Evolutionary conservation across 2,329 filamentous ascomycete genomes (phyloP).

Genomic region (Hypoxylon sp.): DNA sequence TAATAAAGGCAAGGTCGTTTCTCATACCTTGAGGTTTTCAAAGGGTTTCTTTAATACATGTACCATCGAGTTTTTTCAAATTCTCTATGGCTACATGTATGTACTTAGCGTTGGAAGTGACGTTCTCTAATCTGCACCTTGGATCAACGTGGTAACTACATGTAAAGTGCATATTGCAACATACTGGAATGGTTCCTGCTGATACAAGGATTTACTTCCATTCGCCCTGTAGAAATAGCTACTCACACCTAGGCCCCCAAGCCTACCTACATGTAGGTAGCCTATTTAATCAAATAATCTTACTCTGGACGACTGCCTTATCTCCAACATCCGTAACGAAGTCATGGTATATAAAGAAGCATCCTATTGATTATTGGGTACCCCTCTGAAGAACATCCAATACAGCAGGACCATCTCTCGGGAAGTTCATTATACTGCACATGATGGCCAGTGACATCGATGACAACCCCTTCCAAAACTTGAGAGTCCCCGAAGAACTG

Average conservation of each 20-base stretch:
- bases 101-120: background rate
- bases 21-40: background rate
- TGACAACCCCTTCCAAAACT: background rate
- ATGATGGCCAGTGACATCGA: background rate
- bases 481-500: background rate
- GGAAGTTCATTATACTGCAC: background rate
- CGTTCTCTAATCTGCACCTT: background rate
- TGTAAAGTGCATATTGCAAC: background rate
- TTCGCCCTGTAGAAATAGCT: background rate
- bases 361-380: background rate
- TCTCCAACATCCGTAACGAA: background rate
- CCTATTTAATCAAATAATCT: background rate
- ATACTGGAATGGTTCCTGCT: background rate
- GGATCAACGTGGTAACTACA: background rate
- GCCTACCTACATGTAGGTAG: background rate
- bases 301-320: background rate
- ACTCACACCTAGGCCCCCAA: background rate
- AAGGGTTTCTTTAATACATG: background rate
- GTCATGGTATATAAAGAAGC: background rate
- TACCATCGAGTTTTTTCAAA: background rate
- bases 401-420: background rate
- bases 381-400: background rate
- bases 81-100: background rate
- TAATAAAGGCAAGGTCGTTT: background rate
- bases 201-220: background rate